phyloP scores from a whole-genome alignment of 257 asterid genomes.

The Nyctanthes arbortristis region DNA sequence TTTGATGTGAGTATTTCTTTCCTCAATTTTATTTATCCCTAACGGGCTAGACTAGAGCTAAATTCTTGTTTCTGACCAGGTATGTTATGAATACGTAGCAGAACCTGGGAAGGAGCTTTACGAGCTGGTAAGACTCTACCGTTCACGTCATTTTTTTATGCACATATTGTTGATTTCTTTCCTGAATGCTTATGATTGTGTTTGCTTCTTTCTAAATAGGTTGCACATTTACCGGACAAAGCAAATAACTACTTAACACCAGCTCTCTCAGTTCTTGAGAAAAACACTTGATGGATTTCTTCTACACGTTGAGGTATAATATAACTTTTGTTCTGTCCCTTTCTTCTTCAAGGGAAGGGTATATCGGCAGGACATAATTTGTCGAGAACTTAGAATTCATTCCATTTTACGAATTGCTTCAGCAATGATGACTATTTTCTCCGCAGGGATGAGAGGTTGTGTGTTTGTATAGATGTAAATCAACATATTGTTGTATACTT shows the following conservation, averaged over 20 bases:
- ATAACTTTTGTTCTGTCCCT: background rate
- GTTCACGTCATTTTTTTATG: background rate
- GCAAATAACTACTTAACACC: conserved; percentile 97
- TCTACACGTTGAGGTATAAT: conserved; percentile 20
- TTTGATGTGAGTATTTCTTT: conserved; percentile 69
- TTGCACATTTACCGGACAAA: conserved; percentile 97
- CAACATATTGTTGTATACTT: background rate
- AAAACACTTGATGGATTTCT: conserved; percentile 56
- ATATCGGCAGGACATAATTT: conserved; percentile 26
- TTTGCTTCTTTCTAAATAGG: conserved; percentile 43
- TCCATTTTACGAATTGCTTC: background rate
- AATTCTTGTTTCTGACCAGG: conserved; percentile 43
- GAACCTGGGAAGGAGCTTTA: conserved; percentile 96
- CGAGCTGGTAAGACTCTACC: conserved; percentile 63
- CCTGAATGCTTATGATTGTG: background rate
- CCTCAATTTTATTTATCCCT: background rate
- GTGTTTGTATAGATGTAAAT: conserved; percentile 3
- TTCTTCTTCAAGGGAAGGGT: conserved; percentile 24
- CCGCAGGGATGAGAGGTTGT: background rate
- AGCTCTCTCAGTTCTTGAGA: conserved; percentile 94
- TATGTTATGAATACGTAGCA: conserved; percentile 86
- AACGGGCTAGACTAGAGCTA: conserved; percentile 13
- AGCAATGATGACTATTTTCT: conserved; percentile 19
- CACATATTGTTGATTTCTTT: background rate
- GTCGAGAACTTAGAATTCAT: conserved; percentile 2